These are phyloP conservation scores for Penstemon davidsonii DNA, from an alignment of 257 asterid species.

Conservation along the genomic window DNA sequence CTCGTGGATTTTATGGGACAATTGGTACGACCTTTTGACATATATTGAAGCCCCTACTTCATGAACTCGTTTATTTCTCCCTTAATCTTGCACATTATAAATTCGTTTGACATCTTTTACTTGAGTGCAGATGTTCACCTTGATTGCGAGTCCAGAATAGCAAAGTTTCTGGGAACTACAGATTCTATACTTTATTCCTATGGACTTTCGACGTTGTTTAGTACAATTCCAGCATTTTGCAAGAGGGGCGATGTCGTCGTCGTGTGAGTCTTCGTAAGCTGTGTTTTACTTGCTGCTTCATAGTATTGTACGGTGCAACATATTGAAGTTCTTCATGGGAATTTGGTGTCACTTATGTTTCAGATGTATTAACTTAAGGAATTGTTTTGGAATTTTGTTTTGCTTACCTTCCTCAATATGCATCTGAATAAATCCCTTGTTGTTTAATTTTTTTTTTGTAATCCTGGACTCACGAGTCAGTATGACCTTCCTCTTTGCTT, in stretches of 20 bases:
- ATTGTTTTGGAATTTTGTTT: conserved; percentile 5
- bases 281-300: neutral
- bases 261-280: conserved; percentile 54
- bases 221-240: conserved; percentile 95
- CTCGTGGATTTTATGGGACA: conserved; percentile 98
- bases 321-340: conserved; percentile 20
- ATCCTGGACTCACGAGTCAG: neutral
- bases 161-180: conserved; percentile 88
- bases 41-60: neutral
- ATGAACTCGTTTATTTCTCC: conserved; percentile 1
- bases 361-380: conserved; percentile 6
- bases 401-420: neutral
- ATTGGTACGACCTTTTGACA: conserved; percentile 58
- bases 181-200: conserved; percentile 47
- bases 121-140: conserved; percentile 87
- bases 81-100: conserved; percentile 14
- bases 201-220: conserved; percentile 93
- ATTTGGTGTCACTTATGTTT: conserved; percentile 6
- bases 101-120: neutral
- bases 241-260: conserved; percentile 95
- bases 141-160: conserved; percentile 93
- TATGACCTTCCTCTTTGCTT: neutral
- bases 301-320: conserved; percentile 11
- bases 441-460: too few relatives aligned
- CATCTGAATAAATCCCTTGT: too few relatives aligned